Conservation (phyloP, 2,329 filamentous ascomycete species). For the Phialocephala subalpina region DNA sequence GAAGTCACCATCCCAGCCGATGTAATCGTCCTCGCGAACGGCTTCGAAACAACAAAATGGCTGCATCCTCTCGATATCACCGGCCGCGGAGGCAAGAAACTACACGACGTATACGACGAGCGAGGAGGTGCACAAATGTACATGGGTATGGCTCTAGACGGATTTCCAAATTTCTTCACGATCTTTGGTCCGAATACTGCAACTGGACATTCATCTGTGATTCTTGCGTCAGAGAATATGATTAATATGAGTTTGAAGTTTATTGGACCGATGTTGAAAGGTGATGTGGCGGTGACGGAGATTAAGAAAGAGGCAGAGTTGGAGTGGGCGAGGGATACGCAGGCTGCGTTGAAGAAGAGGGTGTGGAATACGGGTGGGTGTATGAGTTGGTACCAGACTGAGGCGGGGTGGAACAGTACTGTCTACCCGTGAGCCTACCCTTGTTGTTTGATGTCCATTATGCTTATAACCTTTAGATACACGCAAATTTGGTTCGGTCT, state of each 20-base stretch:
- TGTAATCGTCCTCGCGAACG: constrained; percentile 65
- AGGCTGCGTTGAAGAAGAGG: constrained; percentile 52
- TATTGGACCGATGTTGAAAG: constrained; percentile 58
- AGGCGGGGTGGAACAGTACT: constrained; percentile 56
- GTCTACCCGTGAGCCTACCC: constrained; percentile 51
- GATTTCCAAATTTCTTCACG: constrained; percentile 67
- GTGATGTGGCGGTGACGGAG: constrained; percentile 53
- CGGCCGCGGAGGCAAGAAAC: constrained; percentile 54
- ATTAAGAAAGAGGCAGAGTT: constrained; percentile 57
- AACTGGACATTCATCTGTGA: constrained; percentile 64
- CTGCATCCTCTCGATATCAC: constrained; percentile 60
- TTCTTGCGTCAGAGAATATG: constrained; percentile 64
- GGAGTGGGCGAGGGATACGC: constrained; percentile 55
- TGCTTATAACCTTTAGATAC: constrained; percentile 47
- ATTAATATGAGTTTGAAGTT: constrained; percentile 62
- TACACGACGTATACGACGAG: constrained; percentile 61
- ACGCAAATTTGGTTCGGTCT: constrained; percentile 59
- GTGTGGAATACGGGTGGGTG: constrained; percentile 57
- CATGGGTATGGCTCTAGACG: constrained; percentile 62
- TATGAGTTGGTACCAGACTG: constrained; percentile 57
- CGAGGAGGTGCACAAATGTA: constrained; percentile 66
- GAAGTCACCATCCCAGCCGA: constrained; percentile 58
- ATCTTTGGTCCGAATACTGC: constrained; percentile 66
- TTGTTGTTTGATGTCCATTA: background rate
- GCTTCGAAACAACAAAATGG: constrained; percentile 62